These are phyloP conservation scores for Xylaria polymorpha DNA, from an alignment of 2,329 filamentous ascomycete species.

Conservation along the genomic window DNA sequence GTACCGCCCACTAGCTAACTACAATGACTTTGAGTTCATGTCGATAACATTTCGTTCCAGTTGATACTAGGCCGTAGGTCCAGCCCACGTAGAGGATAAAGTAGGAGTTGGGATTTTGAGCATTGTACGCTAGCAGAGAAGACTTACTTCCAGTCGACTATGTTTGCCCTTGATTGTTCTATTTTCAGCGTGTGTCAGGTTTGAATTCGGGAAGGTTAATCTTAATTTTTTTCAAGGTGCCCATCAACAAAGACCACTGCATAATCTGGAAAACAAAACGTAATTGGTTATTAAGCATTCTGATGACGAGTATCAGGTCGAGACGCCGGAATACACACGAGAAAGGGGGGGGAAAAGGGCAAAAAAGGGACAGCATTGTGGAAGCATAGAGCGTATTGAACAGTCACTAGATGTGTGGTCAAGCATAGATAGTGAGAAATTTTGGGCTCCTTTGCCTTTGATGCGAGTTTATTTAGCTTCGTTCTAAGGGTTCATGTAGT, in stretches of 20 bases:
- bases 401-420: neutral
- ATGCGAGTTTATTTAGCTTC: neutral
- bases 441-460: neutral
- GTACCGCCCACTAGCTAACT: neutral
- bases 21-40: neutral
- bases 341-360: no score
- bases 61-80: neutral
- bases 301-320: neutral
- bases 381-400: neutral
- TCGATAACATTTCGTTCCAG: neutral
- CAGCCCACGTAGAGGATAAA: neutral
- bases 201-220: neutral
- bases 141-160: no score
- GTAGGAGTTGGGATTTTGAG: neutral
- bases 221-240: neutral
- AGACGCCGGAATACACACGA: neutral
- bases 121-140: neutral
- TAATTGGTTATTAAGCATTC: neutral
- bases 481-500: conserved; percentile 1
- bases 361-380: neutral
- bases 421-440: neutral
- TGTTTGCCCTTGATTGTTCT: neutral
- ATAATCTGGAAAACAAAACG: neutral
- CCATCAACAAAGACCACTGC: neutral
- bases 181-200: neutral